Conservation (phyloP, 2,329 filamentous ascomycete genomes). For the Stemphylium vesicarium region DNA sequence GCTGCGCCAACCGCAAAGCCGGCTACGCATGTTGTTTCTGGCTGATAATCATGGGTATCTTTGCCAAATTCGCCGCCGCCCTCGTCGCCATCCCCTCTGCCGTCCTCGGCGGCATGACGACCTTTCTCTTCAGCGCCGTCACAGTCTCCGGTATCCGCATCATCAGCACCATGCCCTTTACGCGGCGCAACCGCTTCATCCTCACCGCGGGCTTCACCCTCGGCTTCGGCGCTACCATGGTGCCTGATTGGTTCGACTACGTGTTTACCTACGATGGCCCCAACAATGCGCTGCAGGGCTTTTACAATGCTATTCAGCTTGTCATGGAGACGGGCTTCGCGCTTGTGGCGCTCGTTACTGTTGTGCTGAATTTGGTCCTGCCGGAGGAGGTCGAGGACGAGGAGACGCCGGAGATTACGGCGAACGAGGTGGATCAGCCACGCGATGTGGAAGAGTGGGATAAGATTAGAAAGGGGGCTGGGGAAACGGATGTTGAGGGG, state of each 20-base stretch:
- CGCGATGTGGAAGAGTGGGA: constrained; percentile 52
- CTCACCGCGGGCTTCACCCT: constrained; percentile 75
- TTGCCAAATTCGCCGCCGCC: constrained; percentile 81
- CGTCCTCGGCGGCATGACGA: constrained; percentile 63
- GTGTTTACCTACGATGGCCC: constrained; percentile 75
- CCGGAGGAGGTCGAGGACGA: constrained; percentile 77
- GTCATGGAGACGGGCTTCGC: constrained; percentile 67
- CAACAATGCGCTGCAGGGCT: constrained; percentile 72
- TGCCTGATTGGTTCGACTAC: constrained; percentile 66
- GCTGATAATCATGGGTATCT: constrained; percentile 79
- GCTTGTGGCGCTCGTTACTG: constrained; percentile 73
- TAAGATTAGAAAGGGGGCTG: constrained; percentile 36
- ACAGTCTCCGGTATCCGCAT: constrained; percentile 80
- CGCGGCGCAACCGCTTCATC: constrained; percentile 81
- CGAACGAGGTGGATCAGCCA: constrained; percentile 48
- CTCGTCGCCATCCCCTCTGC: constrained; percentile 74
- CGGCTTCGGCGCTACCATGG: constrained; percentile 65
- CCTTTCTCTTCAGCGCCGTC: constrained; percentile 79
- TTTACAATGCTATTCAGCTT: constrained; percentile 69
- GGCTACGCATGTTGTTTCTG: constrained; percentile 81
- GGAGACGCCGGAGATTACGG: constrained; percentile 52
- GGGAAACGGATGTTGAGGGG: constrained; percentile 21
- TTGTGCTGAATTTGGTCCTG: constrained; percentile 75
- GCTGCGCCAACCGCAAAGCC: constrained; percentile 80
- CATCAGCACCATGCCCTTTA: constrained; percentile 73